These are phyloP conservation scores for Rhodamnia rubescens DNA, from an alignment of 345 rosid species.

Conservation along the genomic window DNA sequence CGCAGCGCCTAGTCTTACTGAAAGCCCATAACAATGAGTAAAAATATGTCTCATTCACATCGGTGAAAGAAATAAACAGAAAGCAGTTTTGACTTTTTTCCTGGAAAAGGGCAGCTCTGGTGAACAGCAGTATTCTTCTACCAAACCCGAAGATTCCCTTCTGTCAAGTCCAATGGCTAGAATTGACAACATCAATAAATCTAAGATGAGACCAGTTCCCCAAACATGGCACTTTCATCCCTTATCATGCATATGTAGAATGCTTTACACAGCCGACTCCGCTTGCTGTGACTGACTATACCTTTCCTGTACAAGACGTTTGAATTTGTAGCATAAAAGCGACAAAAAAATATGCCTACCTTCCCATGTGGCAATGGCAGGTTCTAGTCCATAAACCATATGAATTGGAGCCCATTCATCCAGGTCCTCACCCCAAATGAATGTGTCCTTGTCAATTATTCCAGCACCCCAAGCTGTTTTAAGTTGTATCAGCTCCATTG, in stretches of 20 bases:
- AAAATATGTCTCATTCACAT: neutral
- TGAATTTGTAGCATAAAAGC: neutral
- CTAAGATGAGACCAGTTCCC: neutral
- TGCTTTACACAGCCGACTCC: neutral
- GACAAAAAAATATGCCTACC: conserved; percentile 23
- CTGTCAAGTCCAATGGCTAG: neutral
- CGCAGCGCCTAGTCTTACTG: conserved; percentile 88
- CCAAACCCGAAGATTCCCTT: neutral
- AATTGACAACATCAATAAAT: neutral
- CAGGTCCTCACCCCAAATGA: conserved; percentile 89
- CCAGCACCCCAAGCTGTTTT: conserved; percentile 93
- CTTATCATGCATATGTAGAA: neutral
- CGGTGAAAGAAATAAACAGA: neutral
- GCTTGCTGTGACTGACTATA: neutral
- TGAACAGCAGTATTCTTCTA: neutral
- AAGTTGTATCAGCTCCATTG: conserved; percentile 73
- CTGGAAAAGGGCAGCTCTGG: neutral
- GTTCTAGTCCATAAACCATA: conserved; percentile 90
- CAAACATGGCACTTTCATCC: neutral
- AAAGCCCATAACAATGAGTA: conserved; percentile 2
- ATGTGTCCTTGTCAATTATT: conserved; percentile 81
- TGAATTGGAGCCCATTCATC: conserved; percentile 97
- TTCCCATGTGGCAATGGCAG: conserved; percentile 94
- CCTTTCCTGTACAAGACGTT: neutral
- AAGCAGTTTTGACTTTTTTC: neutral